Evolutionary conservation across 2,329 filamentous ascomycete species (phyloP).

Genomic region (Diaporthe sp.): DNA sequence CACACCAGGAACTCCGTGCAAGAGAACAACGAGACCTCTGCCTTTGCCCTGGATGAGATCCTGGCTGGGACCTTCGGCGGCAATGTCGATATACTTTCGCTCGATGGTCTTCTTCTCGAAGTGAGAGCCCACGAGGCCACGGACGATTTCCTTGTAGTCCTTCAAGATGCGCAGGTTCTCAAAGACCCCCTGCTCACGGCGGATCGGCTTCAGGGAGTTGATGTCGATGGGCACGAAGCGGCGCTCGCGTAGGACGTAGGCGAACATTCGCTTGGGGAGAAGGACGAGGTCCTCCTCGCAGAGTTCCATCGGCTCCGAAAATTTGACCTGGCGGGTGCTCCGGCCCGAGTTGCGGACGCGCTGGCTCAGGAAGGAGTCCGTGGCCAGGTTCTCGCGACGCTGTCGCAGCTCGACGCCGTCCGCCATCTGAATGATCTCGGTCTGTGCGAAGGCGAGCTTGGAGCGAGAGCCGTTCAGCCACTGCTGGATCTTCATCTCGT

Average conservation of each 20-base stretch:
- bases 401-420: conserved; percentile 10
- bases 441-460: conserved; percentile 6
- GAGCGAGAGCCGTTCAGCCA: conserved; percentile 14
- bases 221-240: conserved; percentile 27
- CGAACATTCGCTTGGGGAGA: conserved; percentile 26
- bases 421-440: conserved; percentile 8
- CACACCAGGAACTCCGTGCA: conserved; percentile 47
- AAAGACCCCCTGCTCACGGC: conserved; percentile 9
- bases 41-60: conserved; percentile 43
- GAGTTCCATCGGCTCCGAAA: conserved; percentile 3
- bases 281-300: conserved; percentile 19
- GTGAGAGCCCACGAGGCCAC: conserved; percentile 18
- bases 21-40: conserved; percentile 47
- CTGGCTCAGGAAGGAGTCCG: conserved; percentile 17
- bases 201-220: conserved; percentile 17
- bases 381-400: neutral
- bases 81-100: neutral
- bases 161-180: conserved; percentile 19
- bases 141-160: conserved; percentile 27
- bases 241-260: conserved; percentile 26
- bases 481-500: conserved; percentile 13
- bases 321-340: conserved; percentile 12
- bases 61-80: conserved; percentile 1
- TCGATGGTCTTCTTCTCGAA: conserved; percentile 30
- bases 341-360: conserved; percentile 14